These are phyloP conservation scores for Fonsecaea nubica DNA, from an alignment of 2,329 filamentous ascomycete species.

Conservation along the genomic window DNA sequence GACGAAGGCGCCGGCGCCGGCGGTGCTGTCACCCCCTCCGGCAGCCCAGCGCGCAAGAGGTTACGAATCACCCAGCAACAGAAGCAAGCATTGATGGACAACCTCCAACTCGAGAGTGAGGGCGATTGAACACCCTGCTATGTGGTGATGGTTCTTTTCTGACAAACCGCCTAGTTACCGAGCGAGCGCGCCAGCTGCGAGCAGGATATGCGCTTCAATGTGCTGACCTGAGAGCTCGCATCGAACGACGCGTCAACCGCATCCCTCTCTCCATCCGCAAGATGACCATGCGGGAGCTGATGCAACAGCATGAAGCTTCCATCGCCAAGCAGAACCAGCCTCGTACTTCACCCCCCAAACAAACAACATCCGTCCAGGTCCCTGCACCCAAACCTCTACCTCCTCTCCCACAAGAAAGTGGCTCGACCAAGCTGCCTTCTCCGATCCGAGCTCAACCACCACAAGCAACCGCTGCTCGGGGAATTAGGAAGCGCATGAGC, in stretches of 20 bases:
- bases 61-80: slow-evolving; percentile 70
- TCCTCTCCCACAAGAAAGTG: slow-evolving; percentile 40
- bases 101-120: slow-evolving; percentile 84
- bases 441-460: slow-evolving; percentile 42
- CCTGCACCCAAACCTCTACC: slow-evolving; percentile 42
- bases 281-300: slow-evolving; percentile 79
- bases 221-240: slow-evolving; percentile 79
- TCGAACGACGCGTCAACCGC: slow-evolving; percentile 92
- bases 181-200: slow-evolving; percentile 83
- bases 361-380: slow-evolving; percentile 14
- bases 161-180: slow-evolving; percentile 68
- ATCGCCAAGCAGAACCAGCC: slow-evolving; percentile 46
- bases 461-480: slow-evolving; percentile 27
- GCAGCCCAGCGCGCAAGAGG: slow-evolving; percentile 69
- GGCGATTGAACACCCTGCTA: slow-evolving; percentile 40
- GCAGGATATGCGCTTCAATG: slow-evolving; percentile 89
- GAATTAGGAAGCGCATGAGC: slow-evolving; percentile 42
- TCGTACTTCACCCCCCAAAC: slow-evolving; percentile 38
- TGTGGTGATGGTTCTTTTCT: slow-evolving; percentile 9
- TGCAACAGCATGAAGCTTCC: slow-evolving; percentile 53
- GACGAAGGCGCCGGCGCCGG: slow-evolving; percentile 46
- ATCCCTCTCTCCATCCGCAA: slow-evolving; percentile 82
- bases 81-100: slow-evolving; percentile 87
- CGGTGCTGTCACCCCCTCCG: slow-evolving; percentile 55
- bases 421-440: slow-evolving; percentile 41